A percentile compares a stretch with the other conserved stretches of the same genome.
Conservation (phyloP, 345 rosid genomes). For the Gossypium thurberi region DNA sequence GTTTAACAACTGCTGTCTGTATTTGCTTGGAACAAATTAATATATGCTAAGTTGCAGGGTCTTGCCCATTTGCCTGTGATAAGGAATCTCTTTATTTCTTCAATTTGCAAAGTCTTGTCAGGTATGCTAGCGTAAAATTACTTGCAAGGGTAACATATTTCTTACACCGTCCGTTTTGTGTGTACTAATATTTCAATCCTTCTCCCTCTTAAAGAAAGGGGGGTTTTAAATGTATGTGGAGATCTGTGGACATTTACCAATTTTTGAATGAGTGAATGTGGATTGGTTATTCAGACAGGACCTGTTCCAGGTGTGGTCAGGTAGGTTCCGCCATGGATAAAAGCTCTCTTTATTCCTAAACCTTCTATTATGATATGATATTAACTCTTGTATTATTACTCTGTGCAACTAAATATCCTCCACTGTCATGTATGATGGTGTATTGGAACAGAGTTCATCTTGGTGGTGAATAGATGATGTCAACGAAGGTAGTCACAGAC, state of each 20-base stretch:
- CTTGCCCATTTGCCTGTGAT: not conserved
- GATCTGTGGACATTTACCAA: not conserved
- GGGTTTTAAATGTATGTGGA: not conserved
- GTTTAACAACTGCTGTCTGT: not conserved
- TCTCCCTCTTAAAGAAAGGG: not conserved
- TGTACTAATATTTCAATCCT: not conserved
- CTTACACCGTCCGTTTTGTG: not conserved
- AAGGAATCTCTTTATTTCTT: not conserved
- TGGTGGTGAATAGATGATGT: not conserved
- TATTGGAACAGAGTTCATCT: not conserved
- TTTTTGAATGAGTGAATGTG: not conserved
- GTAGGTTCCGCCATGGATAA: not conserved
- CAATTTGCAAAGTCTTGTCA: not conserved
- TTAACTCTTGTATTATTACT: not conserved
- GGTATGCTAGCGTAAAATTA: not conserved
- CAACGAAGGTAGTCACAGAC: too few species aligned
- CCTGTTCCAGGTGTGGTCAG: not conserved
- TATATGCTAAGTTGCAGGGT: not conserved
- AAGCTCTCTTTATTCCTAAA: not conserved
- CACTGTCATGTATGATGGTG: not conserved
- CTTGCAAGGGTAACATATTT: not conserved
- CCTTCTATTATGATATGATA: not conserved
- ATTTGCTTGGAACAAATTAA: not conserved
- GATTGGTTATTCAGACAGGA: not conserved
- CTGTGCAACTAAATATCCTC: not conserved